phyloP scores from a whole-genome alignment of 306 rosid species.

The Lithocarpus polystachyus region DNA sequence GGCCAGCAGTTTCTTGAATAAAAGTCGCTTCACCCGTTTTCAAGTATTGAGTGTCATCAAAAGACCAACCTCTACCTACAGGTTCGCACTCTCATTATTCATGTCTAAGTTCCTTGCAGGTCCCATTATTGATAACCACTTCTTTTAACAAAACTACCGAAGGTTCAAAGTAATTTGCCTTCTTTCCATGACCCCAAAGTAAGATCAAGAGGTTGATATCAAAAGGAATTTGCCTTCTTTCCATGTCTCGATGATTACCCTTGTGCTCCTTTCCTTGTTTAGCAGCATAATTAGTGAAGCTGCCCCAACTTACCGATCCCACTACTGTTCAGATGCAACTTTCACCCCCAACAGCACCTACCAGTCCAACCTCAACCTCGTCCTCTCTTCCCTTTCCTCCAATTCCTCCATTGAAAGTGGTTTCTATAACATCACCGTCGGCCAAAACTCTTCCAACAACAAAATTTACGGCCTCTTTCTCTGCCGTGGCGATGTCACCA shows the following conservation, averaged over 20 bases:
- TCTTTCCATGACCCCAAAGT: too few relatives aligned
- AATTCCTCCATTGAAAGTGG: not conserved
- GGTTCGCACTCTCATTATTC: constrained; percentile 25
- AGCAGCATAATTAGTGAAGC: not conserved
- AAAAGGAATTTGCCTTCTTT: not conserved
- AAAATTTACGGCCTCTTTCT: not conserved
- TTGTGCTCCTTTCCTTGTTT: not conserved
- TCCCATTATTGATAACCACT: too few relatives aligned
- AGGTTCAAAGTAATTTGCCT: too few relatives aligned
- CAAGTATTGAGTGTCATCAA: too few relatives aligned
- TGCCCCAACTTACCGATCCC: not conserved
- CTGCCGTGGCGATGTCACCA: not conserved
- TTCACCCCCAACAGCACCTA: not conserved
- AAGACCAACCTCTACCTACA: too few relatives aligned
- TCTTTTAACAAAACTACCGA: too few relatives aligned
- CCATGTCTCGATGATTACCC: not conserved
- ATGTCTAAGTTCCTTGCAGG: constrained; percentile 20
- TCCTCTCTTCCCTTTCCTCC: not conserved
- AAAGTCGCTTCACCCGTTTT: too few relatives aligned
- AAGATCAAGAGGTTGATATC: constrained; percentile 32
- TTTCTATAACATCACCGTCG: constrained; percentile 1
- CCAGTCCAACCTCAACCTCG: not conserved
- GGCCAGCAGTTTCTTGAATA: too few relatives aligned
- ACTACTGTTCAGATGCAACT: not conserved
- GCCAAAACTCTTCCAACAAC: not conserved